Evolutionary conservation across 176 grass and related monocot species (phyloP), one percentile per base, ranked within the genome.

Genomic region (Elymus sibiricus): DNA sequence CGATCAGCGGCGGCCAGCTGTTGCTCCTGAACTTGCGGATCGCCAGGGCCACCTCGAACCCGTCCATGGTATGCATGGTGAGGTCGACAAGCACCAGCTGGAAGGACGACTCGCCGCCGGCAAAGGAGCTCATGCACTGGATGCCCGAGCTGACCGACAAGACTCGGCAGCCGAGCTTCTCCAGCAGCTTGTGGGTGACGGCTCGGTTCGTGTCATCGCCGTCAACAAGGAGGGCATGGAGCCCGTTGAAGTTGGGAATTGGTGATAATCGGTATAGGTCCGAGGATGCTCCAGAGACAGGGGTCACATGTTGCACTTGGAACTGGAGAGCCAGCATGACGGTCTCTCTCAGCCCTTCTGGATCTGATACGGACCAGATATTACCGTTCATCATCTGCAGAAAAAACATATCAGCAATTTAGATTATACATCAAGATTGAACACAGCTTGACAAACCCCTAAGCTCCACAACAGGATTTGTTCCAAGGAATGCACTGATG

Each of bases 361-460:
- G 83, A 73, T 89, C 90, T 63, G 92, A 92, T 27, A 88, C 87
- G 37, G 88, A 90, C 88, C 87, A 94, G 80, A 99, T 99, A 60
- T 99, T 91, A 9, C 97, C 97, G 82, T 94, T 88, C 97, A 99
- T 99, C 85, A 88, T 88, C 97, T 99, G 86, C 63, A 58, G 0
- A 60, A 81, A 81, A 58, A 70, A 34, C 28, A 67, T 42, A 29
- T 91, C 64, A 81, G 76, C 21, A 79, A 53, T 77, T 22, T 49
- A 42, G 42, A 69, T 69, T 22, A 81, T 61, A 32, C 4, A 77
- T 81, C 38, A 76, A n/a, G 61, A 29, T 29, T 29, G 29, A 29
- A 29, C 64, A 39, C 32, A 68, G 73, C 0, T 65, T 13, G 8
- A 29, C 29, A 29, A 24, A 79, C 26, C 24, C 17, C 7, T 61